These are phyloP conservation scores for Gossypium herbaceum DNA, from an alignment of 345 rosid genomes.

Conservation along the genomic window DNA sequence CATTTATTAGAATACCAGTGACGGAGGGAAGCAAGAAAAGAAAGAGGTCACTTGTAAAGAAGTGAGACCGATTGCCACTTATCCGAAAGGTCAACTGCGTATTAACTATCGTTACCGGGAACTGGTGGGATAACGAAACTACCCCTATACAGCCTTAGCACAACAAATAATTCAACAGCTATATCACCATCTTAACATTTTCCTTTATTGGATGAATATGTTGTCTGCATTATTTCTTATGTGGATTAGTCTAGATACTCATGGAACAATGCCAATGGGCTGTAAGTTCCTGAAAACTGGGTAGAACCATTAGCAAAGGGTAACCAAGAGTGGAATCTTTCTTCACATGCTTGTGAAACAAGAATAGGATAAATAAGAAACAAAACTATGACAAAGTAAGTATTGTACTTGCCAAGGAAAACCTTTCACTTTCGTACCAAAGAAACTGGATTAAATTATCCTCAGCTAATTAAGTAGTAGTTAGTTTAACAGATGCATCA, in stretches of 20 bases:
- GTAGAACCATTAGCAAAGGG: constrained; percentile 1
- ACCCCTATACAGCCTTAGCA: background rate
- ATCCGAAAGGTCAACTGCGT: background rate
- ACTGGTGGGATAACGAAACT: background rate
- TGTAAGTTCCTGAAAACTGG: constrained; percentile 4
- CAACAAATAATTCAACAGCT: background rate
- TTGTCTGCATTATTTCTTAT: background rate
- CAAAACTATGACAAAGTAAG: background rate
- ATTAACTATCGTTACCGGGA: background rate
- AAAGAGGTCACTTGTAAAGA: background rate
- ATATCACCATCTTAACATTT: background rate
- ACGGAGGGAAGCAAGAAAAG: background rate
- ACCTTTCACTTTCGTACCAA: background rate
- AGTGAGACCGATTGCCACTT: background rate
- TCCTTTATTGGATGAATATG: background rate
- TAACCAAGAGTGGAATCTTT: background rate
- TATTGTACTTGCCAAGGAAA: too few species aligned
- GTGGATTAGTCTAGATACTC: background rate
- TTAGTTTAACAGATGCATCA: background rate
- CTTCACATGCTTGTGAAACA: background rate
- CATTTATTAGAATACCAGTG: too few species aligned
- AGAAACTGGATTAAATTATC: too few species aligned
- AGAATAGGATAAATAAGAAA: background rate
- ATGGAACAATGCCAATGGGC: background rate
- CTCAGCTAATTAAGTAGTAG: too few species aligned